These are phyloP conservation scores for Monilinia fructigena DNA, from an alignment of 2,329 filamentous ascomycete genomes.

Conservation along the genomic window DNA sequence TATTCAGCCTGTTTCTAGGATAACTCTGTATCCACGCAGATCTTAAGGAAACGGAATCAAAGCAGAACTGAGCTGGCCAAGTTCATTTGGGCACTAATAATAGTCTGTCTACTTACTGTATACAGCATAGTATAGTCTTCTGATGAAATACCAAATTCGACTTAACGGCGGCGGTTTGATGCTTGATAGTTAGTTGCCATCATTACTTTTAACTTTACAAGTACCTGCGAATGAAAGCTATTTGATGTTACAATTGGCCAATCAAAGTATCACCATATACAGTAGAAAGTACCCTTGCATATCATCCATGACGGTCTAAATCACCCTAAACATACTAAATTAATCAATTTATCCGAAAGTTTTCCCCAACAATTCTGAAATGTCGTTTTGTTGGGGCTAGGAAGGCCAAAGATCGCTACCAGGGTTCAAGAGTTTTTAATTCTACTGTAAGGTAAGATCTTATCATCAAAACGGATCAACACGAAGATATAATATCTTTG, in stretches of 20 bases:
- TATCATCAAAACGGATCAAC: too few species aligned
- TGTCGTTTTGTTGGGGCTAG: constrained; percentile 21
- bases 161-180: too few species aligned
- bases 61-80: not conserved
- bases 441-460: not conserved
- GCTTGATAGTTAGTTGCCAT: too few species aligned
- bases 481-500: too few species aligned
- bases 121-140: too few species aligned
- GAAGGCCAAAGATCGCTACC: constrained; percentile 18
- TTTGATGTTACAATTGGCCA: constrained; percentile 18
- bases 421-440: not conserved
- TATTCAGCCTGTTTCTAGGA: not conserved
- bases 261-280: constrained; percentile 12
- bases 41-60: too few species aligned
- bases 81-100: too few species aligned
- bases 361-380: constrained; percentile 23
- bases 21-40: too few species aligned
- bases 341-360: not conserved
- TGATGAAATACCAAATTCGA: too few species aligned
- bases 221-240: not conserved
- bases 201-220: too few species aligned
- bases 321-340: not conserved
- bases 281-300: not conserved
- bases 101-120: too few species aligned
- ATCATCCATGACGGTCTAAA: constrained; percentile 7